phyloP scores from a whole-genome alignment of 139 green algal species.

The Chlorella sp. region DNA sequence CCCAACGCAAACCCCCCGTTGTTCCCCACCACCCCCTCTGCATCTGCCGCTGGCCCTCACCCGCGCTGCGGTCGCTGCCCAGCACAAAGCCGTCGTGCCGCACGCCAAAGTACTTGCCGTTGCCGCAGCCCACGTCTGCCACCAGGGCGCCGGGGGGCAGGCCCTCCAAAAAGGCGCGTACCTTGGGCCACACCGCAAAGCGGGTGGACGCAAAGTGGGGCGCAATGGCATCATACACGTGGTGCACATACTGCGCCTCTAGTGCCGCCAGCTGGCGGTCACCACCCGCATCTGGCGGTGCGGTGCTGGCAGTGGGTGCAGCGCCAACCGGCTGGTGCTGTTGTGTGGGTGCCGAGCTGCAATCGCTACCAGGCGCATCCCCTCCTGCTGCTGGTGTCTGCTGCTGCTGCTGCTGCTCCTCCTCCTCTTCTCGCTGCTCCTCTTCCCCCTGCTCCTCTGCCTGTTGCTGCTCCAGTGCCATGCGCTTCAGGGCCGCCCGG shows the following conservation, averaged over 20 bases:
- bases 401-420: slow-evolving; percentile 31
- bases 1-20: too few relatives aligned
- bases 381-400: slow-evolving; percentile 29
- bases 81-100: slow-evolving; percentile 77
- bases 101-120: slow-evolving; percentile 97
- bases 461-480: slow-evolving; percentile 5
- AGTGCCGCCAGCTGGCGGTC: slow-evolving; percentile 44
- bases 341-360: not conserved
- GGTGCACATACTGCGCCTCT: slow-evolving; percentile 80
- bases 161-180: slow-evolving; percentile 85
- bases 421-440: not conserved
- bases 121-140: slow-evolving; percentile 96
- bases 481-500: slow-evolving; percentile 46
- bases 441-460: not conserved
- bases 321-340: not conserved
- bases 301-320: not conserved
- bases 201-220: slow-evolving; percentile 94
- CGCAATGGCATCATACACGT: slow-evolving; percentile 97
- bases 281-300: not conserved
- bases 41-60: slow-evolving; percentile 33
- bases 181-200: slow-evolving; percentile 93
- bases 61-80: slow-evolving; percentile 78
- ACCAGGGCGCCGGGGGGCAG: slow-evolving; percentile 77
- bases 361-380: too few relatives aligned
- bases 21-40: too few relatives aligned